phyloP scores from a whole-genome alignment of 176 grass and related monocot species.

The Phoenix dactylifera region DNA sequence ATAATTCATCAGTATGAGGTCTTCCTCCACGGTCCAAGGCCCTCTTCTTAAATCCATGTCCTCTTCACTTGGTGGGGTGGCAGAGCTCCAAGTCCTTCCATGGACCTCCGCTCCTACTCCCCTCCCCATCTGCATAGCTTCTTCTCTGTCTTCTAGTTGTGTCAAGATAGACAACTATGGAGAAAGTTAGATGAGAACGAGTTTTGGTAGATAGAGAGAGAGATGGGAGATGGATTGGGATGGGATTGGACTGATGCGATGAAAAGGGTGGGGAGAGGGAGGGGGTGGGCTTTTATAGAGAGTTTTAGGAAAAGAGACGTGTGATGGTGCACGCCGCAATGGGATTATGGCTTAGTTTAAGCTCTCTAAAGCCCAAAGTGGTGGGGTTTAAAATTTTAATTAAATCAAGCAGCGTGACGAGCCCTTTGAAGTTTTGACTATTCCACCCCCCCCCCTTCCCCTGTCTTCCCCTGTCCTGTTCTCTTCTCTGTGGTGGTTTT shows the following conservation, averaged over 20 bases:
- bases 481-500: background rate
- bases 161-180: background rate
- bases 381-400: background rate
- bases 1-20: conserved; percentile 79
- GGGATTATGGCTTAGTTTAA: conserved; percentile 35
- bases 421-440: background rate
- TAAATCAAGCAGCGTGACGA: background rate
- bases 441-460: background rate
- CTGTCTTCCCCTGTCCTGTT: background rate
- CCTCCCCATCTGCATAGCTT: background rate
- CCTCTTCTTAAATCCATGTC: conserved; percentile 41
- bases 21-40: conserved; percentile 18
- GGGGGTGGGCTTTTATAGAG: conserved; percentile 42
- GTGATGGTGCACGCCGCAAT: conserved; percentile 24
- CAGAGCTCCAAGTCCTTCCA: background rate
- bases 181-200: too few relatives aligned
- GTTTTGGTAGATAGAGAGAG: background rate
- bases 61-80: background rate
- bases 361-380: background rate
- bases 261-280: conserved; percentile 4
- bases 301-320: background rate
- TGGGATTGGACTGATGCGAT: background rate
- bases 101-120: background rate
- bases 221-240: background rate
- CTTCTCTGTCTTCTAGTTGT: background rate